Evolutionary conservation across 176 grass and related monocot genomes (phyloP).

Genomic region (Thinopyrum elongatum): DNA sequence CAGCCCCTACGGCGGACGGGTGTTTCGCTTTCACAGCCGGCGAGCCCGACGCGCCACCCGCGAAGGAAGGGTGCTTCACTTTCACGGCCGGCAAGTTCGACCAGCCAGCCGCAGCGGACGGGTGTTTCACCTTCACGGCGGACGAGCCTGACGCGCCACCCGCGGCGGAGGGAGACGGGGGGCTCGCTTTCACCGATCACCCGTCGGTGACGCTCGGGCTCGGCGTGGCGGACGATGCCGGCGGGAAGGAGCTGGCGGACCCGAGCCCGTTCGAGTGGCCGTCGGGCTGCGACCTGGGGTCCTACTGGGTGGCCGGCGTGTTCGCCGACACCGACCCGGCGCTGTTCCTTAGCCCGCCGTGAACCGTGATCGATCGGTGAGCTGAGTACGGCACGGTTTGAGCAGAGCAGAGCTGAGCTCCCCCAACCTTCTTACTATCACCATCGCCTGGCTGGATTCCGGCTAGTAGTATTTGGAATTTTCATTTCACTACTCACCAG

Average conservation of each 20-base stretch:
- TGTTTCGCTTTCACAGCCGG: background rate
- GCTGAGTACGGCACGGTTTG: background rate
- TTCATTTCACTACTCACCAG: background rate
- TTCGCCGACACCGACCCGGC: conserved; percentile 44
- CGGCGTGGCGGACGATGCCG: conserved; percentile 9
- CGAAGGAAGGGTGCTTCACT: no score
- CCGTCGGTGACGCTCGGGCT: background rate
- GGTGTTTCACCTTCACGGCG: background rate
- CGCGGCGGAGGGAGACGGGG: background rate
- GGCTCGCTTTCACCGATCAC: background rate
- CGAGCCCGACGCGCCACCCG: background rate
- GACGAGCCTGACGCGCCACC: background rate
- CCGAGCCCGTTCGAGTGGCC: conserved; percentile 51
- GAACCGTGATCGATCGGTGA: background rate
- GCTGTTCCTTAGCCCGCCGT: conserved; percentile 48
- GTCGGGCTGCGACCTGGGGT: conserved; percentile 45
- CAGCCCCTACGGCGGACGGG: no score
- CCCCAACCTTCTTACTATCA: background rate
- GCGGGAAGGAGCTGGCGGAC: conserved; percentile 17
- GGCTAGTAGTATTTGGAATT: background rate
- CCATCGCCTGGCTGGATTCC: background rate
- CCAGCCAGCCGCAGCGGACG: background rate
- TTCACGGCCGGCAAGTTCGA: background rate
- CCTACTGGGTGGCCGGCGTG: conserved; percentile 31
- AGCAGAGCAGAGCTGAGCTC: no score